Conservation (phyloP, 805 yeast genomes). For the Teunomyces lycoperdinae region DNA sequence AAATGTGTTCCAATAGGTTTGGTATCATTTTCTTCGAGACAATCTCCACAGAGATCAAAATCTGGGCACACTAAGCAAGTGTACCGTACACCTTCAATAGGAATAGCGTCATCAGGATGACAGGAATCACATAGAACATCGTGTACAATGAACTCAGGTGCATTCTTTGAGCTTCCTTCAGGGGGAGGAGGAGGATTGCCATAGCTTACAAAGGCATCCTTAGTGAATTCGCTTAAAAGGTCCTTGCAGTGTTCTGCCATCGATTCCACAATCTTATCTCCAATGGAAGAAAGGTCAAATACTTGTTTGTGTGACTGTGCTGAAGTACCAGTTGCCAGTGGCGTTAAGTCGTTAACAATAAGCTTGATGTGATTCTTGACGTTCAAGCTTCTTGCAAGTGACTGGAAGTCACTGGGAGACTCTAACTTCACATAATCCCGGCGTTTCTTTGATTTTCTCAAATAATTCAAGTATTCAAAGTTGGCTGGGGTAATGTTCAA, state of each 20-base stretch:
- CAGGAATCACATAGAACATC: slow-evolving; percentile 37
- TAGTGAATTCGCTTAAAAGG: slow-evolving; percentile 15
- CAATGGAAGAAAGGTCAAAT: slow-evolving; percentile 20
- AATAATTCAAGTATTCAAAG: slow-evolving; percentile 3
- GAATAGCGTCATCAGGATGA: slow-evolving; percentile 21
- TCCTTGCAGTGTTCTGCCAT: slow-evolving; percentile 28
- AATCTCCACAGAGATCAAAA: slow-evolving; percentile 49
- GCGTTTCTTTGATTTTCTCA: slow-evolving; percentile 48
- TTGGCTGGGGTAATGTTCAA: slow-evolving; percentile 4
- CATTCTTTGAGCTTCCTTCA: background rate
- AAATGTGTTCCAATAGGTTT: slow-evolving; percentile 18
- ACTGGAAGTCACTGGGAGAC: slow-evolving; percentile 37
- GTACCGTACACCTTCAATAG: slow-evolving; percentile 47
- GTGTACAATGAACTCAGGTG: slow-evolving; percentile 16
- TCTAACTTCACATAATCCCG: slow-evolving; percentile 40
- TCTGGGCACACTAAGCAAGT: slow-evolving; percentile 52
- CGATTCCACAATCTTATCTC: slow-evolving; percentile 26
- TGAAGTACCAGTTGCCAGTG: background rate
- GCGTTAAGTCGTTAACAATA: slow-evolving; percentile 15
- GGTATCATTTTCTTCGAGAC: slow-evolving; percentile 17
- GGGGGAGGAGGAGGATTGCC: background rate
- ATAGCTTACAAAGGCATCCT: slow-evolving; percentile 1
- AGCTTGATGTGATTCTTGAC: slow-evolving; percentile 47
- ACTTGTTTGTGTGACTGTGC: background rate
- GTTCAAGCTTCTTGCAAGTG: slow-evolving; percentile 44